Conservation (phyloP, 1,284 basidiomycete species). For the Athelia sp. region DNA sequence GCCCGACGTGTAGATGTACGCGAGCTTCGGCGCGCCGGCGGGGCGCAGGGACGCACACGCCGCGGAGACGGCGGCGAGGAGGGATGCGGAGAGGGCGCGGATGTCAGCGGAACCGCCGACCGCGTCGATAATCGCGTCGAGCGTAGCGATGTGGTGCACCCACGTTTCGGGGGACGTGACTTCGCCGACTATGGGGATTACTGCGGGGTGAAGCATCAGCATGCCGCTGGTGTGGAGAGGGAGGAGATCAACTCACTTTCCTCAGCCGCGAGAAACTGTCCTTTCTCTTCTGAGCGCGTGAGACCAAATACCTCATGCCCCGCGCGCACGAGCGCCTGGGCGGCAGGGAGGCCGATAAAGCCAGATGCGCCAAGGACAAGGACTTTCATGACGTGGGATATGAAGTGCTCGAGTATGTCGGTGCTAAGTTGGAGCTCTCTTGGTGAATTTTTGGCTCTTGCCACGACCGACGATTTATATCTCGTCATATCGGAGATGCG, state of each 20-base stretch:
- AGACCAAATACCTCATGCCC: conserved; percentile 50
- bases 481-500: too few species aligned
- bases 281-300: conserved; percentile 36
- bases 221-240: neutral
- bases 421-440: too few species aligned
- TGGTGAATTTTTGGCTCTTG: too few species aligned
- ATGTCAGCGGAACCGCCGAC: conserved; percentile 30
- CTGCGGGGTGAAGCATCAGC: conserved; percentile 15
- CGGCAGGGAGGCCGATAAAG: conserved; percentile 42
- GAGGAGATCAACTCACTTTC: conserved; percentile 32
- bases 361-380: conserved; percentile 28
- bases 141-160: conserved; percentile 31
- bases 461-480: too few species aligned
- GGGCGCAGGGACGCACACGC: conserved; percentile 28
- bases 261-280: conserved; percentile 33
- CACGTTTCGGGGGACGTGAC: conserved; percentile 28
- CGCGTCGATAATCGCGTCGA: conserved; percentile 46
- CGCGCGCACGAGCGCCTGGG: conserved; percentile 43
- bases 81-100: conserved; percentile 12
- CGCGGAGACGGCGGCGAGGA: conserved; percentile 30
- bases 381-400: too few species aligned
- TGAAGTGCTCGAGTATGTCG: too few species aligned
- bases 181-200: conserved; percentile 44
- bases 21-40: conserved; percentile 31
- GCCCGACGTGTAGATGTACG: conserved; percentile 47